phyloP scores from a whole-genome alignment of 352 stramenopile species.

The Pythium sukuiense region DNA sequence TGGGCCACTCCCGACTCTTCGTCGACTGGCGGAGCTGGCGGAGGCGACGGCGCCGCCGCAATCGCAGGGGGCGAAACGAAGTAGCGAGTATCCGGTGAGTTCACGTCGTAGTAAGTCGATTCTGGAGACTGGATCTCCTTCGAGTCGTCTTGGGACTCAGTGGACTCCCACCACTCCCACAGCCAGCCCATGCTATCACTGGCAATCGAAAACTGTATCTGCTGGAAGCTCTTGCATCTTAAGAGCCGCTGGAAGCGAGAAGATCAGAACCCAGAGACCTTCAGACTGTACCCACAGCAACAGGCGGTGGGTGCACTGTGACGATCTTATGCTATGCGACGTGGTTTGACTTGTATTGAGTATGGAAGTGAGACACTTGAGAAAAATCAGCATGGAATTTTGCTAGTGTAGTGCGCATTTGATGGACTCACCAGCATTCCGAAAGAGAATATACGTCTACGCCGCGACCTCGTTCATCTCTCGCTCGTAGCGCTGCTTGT shows the following conservation, averaged over 20 bases:
- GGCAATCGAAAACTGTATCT: neutral
- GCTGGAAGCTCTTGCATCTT: neutral
- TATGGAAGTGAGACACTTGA: neutral
- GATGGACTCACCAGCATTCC: neutral
- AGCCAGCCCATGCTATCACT: neutral
- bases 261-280: neutral
- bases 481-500: slow-evolving; percentile 36
- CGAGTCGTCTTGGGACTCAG: neutral
- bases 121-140: neutral
- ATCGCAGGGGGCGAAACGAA: neutral
- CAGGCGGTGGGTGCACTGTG: neutral
- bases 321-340: too few species aligned
- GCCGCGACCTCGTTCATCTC: slow-evolving; percentile 66
- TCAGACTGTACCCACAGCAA: neutral
- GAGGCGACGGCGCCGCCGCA: neutral
- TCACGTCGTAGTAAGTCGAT: neutral
- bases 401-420: neutral
- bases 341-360: neutral
- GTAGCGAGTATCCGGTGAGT: neutral
- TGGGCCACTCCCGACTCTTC: neutral
- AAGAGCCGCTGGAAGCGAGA: neutral
- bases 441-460: slow-evolving; percentile 23
- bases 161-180: neutral
- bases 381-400: neutral
- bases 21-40: neutral